Base-by-base conservation (phyloP, 1,139 yeast genomes). In the Taphrina pruni region DNA sequence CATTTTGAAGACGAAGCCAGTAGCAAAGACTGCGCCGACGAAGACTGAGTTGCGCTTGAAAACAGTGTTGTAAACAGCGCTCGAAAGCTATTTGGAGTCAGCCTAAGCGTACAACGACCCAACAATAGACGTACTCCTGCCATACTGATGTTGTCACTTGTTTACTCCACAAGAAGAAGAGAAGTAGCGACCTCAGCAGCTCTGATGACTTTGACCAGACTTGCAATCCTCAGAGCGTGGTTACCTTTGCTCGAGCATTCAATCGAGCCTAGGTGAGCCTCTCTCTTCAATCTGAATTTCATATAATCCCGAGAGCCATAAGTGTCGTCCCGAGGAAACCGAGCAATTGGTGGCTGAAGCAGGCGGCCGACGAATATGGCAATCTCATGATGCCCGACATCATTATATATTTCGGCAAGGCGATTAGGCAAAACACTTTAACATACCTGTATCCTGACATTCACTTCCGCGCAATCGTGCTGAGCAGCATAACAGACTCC, bases 31-130 rank as follows among this genome's bases (percentile, higher is more conserved):
- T 73, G 96, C 83, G 74, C 92, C 93, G 74, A 94, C 97, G 81
- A 85, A 91, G 74, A 89, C 84, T 69, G 98, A 87, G 88, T 94
- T 94, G 85, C 98, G 91, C 86, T 90, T 90, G 86, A 90, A 88
- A 74, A 94, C 79, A 72, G 87, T 83, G 85, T 86, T 87, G 85
- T 86, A 87, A 73, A 87, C 75, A 65, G 85, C 79, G 61, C 88
- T 77, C 78, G 84, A 81, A 75, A 85, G 56, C 70, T 69, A 41
- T 26, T 26, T 26, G 1, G 1, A 26, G 32, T 26, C 32, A 26
- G 32, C 32, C 32, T 1, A 26, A 26, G 0, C 32, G 1, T 46
- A 12, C 51, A 21, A 1, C 26, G 20, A 12, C 11, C 1, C 0
- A 46, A 1, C 11, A 36, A 14, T 17, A 35, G 2, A 26, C 54